Percentiles rank a stretch among this genome's conserved stretches.
Evolutionary conservation across 441 rosid species (phyloP).

Genomic region (Pelargonium australe): DNA sequence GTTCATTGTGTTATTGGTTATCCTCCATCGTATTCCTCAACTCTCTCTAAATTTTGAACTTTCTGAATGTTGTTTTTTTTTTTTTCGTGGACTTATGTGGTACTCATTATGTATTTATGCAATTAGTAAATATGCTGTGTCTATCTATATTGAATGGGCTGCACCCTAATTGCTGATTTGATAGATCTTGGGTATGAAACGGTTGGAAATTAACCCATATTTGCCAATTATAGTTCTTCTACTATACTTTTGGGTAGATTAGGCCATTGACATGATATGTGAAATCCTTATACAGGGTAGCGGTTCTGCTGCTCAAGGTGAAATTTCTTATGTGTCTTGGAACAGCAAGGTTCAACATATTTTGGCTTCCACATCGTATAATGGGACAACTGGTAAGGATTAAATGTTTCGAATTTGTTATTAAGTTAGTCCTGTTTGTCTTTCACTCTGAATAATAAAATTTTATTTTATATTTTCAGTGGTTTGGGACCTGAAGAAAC

Average conservation of each 20-base stretch:
- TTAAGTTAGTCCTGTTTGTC: conserved; percentile 12
- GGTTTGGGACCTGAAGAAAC: conserved; percentile 97
- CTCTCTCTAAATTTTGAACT: background rate
- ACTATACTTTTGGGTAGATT: background rate
- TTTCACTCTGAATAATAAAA: conserved; percentile 8
- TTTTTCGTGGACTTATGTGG: background rate
- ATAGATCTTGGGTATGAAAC: background rate
- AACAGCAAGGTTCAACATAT: conserved; percentile 90
- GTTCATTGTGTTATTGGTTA: background rate
- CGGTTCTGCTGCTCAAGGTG: conserved; percentile 93
- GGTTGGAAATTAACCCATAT: background rate
- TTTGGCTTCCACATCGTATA: conserved; percentile 85
- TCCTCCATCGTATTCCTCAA: background rate
- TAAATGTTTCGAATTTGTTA: conserved; percentile 3
- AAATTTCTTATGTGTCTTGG: conserved; percentile 95
- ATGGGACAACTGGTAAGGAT: conserved; percentile 89
- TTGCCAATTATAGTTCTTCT: background rate
- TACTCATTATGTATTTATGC: background rate
- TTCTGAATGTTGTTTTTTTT: background rate
- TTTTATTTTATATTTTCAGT: conserved; percentile 39
- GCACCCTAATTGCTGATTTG: background rate
- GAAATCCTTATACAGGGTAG: conserved; percentile 54
- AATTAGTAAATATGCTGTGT: background rate
- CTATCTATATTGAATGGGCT: background rate
- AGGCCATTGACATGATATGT: conserved; percentile 9